Evolutionary conservation across 2,329 filamentous ascomycete genomes (phyloP).

Genomic region (Rutstroemia sp.): DNA sequence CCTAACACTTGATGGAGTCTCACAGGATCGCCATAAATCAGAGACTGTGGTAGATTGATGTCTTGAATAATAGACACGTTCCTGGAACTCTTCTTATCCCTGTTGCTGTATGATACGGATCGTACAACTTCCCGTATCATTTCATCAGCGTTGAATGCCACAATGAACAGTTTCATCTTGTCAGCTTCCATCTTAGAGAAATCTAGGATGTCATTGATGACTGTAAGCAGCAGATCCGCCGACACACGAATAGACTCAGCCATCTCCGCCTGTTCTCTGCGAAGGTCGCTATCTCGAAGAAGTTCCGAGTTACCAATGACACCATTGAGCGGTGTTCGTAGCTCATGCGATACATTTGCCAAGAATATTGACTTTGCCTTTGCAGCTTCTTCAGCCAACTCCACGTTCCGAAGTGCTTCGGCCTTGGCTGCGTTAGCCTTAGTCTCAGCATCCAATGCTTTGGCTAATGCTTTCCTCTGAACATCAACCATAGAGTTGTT

Average conservation of each 20-base stretch:
- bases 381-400: conserved; percentile 74
- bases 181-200: conserved; percentile 92
- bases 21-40: conserved; percentile 63
- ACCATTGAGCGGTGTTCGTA: conserved; percentile 77
- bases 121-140: conserved; percentile 60
- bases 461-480: conserved; percentile 65
- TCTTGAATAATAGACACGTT: conserved; percentile 60
- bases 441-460: conserved; percentile 64
- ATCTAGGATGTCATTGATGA: conserved; percentile 95
- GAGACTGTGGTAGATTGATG: conserved; percentile 59
- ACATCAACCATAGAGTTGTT: conserved; percentile 72
- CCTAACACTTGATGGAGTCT: conserved; percentile 62
- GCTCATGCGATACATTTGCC: conserved; percentile 73
- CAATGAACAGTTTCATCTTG: conserved; percentile 73
- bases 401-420: conserved; percentile 70
- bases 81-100: conserved; percentile 53
- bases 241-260: conserved; percentile 82
- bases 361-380: conserved; percentile 78
- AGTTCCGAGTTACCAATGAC: conserved; percentile 87
- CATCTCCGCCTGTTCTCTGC: conserved; percentile 74
- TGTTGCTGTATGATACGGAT: conserved; percentile 58
- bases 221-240: conserved; percentile 77
- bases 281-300: conserved; percentile 66
- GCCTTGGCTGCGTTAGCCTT: conserved; percentile 73
- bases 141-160: conserved; percentile 59